Conservation (phyloP, 2,329 filamentous ascomycete genomes). For the Dryadomyces quercivorus region DNA sequence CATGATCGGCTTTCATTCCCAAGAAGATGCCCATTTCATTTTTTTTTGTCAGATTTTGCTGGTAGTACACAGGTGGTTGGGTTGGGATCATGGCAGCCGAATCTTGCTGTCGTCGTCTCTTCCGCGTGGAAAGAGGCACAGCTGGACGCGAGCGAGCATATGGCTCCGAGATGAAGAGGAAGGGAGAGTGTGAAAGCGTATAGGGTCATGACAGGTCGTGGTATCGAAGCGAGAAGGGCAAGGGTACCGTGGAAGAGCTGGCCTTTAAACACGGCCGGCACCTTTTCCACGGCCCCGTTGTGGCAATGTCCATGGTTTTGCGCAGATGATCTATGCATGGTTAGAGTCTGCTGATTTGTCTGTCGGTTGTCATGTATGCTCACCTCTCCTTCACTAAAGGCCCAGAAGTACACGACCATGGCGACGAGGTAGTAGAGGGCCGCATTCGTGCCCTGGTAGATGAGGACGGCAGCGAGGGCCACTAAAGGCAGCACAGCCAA, state of each 20-base stretch:
- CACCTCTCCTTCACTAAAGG: constrained; percentile 94
- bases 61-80: neutral
- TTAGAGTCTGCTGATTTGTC: neutral
- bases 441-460: constrained; percentile 89
- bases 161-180: too few species aligned
- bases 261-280: constrained; percentile 11
- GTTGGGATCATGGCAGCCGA: too few species aligned
- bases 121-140: too few species aligned
- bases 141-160: too few species aligned
- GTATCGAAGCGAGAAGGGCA: neutral
- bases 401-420: constrained; percentile 87
- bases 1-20: neutral
- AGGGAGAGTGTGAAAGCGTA: too few species aligned
- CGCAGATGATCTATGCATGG: constrained; percentile 47
- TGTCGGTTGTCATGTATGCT: constrained; percentile 20
- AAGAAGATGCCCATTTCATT: too few species aligned
- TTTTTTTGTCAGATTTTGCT: neutral
- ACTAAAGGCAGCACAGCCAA: constrained; percentile 72
- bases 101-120: too few species aligned
- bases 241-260: neutral
- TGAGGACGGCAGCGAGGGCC: constrained; percentile 58
- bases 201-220: neutral
- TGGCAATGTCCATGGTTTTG: constrained; percentile 58
- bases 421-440: constrained; percentile 86
- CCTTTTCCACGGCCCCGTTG: constrained; percentile 29